Percentiles rank a stretch among this genome's conserved stretches.
Evolutionary conservation across 148 eudicot species (phyloP).

Genomic region (Spergularia bocconei): DNA sequence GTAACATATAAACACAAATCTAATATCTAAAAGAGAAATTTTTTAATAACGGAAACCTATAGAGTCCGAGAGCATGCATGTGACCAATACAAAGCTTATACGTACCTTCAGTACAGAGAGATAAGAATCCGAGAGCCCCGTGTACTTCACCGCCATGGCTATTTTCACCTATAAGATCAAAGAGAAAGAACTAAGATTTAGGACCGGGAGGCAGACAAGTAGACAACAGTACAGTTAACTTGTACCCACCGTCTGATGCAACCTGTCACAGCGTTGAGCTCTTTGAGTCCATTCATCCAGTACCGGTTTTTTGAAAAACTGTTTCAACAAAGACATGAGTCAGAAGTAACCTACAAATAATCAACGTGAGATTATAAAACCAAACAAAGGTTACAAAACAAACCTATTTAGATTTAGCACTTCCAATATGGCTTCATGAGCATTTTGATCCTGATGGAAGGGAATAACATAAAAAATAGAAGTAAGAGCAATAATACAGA

Average conservation of each 20-base stretch:
- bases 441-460: too few relatives aligned
- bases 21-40: too few relatives aligned
- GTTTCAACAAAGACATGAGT: slow-evolving; percentile 3
- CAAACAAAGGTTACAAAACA: slow-evolving; percentile 25
- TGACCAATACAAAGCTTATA: not conserved
- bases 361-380: slow-evolving; percentile 2
- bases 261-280: slow-evolving; percentile 59
- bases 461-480: too few relatives aligned
- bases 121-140: slow-evolving; percentile 96
- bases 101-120: slow-evolving; percentile 91
- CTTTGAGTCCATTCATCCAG: slow-evolving; percentile 79
- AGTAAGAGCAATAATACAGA: too few relatives aligned
- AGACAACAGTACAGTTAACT: slow-evolving; percentile 3
- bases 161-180: slow-evolving; percentile 64
- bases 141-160: slow-evolving; percentile 98
- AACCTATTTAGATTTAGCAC: too few relatives aligned
- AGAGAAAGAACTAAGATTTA: not conserved
- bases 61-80: slow-evolving; percentile 1
- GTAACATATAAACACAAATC: too few relatives aligned
- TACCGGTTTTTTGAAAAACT: slow-evolving; percentile 58
- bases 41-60: too few relatives aligned
- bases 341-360: not conserved
- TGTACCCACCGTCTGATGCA: slow-evolving; percentile 63
- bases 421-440: too few relatives aligned
- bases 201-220: not conserved